Base-by-base conservation (phyloP, 345 rosid genomes). In the Sonneratia caseolaris region DNA sequence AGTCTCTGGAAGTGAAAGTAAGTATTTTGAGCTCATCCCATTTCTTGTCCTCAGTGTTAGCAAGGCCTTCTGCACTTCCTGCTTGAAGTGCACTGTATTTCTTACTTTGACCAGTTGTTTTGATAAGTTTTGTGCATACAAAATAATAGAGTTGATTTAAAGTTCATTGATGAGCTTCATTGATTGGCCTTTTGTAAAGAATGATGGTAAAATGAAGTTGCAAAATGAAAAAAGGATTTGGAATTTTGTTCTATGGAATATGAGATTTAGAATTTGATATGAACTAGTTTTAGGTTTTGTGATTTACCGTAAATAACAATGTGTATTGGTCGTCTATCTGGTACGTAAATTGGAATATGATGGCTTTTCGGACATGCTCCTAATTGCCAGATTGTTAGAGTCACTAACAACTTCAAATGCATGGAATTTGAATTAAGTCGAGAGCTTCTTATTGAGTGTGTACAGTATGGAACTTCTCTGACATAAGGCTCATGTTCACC, bases 1-100 rank as follows among this genome's bases (percentile, higher is more conserved):
- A 75, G 75, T 83, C 86, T 64, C 83, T 87, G 59, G 86, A 85
- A 72, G 81, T 80, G 43, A 86, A 87, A 92, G 97, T 95, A 65
- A 77, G 83, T 62, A 65, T n/a, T 61, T 79, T 18, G 21, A 13
- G 37, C 18, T 49, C 40, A 62, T 2, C 7, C 37, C 51, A 68
- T 56, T 21, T 70, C 71, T 35, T 18, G 37, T 69, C 36, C 4
- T 72, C 36, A 53, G 16, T 5, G 7, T 4, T 53, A 53, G 7
- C 22, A 53, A 42, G 10, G 45, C 45, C 45, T 42, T 42, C 45
- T 42, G 45, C 45, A 42, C 7, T 42, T 42, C 45, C 45, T 42
- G 5, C 5, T 42, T 2, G 1, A 42, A 42, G 45, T 42, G 45
- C 45, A 4, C 45, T 42, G 1, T 42, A 42, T 42, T 42, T 42